phyloP scores from a whole-genome alignment of 495 filamentous ascomycete species.

The Delitschia confertaspora region DNA sequence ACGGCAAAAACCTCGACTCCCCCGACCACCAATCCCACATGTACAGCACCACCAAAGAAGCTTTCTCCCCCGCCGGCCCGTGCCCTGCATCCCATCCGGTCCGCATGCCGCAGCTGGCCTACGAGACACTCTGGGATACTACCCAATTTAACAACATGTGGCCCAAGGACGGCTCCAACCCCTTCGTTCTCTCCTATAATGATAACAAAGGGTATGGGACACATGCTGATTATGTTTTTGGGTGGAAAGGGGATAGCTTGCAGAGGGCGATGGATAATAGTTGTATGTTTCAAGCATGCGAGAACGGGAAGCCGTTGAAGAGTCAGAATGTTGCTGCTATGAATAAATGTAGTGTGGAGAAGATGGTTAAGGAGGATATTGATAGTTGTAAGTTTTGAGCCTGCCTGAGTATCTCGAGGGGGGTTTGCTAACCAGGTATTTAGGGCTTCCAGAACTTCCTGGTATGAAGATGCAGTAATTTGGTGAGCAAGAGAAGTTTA shows the following conservation, averaged over 20 bases:
- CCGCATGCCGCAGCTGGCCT: conserved; percentile 21
- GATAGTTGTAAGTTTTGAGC: conserved; percentile 24
- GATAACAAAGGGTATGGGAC: conserved; percentile 10
- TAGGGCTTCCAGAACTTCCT: too few species aligned
- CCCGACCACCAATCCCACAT: conserved; percentile 26
- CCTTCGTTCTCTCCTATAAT: conserved; percentile 19
- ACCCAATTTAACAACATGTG: conserved; percentile 21
- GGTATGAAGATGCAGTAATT: not conserved
- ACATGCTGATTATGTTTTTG: conserved; percentile 25
- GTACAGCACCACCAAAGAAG: conserved; percentile 19
- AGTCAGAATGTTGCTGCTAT: conserved; percentile 14
- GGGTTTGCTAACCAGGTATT: too few species aligned
- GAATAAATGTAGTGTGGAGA: conserved; percentile 20
- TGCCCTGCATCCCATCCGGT: conserved; percentile 20
- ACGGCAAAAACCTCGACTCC: conserved; percentile 20
- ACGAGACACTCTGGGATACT: conserved; percentile 22
- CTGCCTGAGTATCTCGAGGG: too few species aligned
- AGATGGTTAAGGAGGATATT: conserved; percentile 14
- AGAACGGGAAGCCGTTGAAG: conserved; percentile 17
- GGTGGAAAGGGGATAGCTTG: conserved; percentile 22
- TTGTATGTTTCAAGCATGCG: conserved; percentile 18
- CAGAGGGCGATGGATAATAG: conserved; percentile 20
- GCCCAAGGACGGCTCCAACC: conserved; percentile 16
- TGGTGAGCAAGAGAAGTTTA: too few species aligned
- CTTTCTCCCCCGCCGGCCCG: conserved; percentile 14